Evolutionary conservation across 306 rosid genomes (phyloP).

Genomic region (Fagus crenata): DNA sequence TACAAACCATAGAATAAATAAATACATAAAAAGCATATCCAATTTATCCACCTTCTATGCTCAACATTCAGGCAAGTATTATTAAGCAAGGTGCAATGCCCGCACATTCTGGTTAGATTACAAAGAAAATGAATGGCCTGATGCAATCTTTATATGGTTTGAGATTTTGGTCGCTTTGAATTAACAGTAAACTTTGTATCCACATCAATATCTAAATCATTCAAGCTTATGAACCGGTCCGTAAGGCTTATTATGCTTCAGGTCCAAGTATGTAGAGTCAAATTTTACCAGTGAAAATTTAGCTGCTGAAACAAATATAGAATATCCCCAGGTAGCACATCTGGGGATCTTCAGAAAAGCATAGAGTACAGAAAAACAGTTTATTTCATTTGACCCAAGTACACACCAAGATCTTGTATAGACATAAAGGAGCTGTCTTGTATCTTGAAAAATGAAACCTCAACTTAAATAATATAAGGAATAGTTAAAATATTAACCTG

Average conservation of each 20-base stretch:
- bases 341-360: background rate
- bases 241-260: background rate
- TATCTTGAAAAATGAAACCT: conserved; percentile 11
- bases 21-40: background rate
- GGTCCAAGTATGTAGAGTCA: background rate
- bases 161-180: background rate
- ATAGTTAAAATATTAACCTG: conserved; percentile 53
- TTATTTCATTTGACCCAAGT: background rate
- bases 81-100: background rate
- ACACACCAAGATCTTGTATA: background rate
- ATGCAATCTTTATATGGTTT: background rate
- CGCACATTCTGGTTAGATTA: background rate
- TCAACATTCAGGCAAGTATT: background rate
- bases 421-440: background rate
- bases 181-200: background rate
- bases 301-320: background rate
- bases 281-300: background rate
- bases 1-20: background rate
- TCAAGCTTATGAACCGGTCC: background rate
- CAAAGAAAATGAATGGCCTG: background rate
- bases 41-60: background rate
- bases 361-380: background rate
- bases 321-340: background rate
- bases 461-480: conserved; percentile 18
- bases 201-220: background rate